phyloP scores from a whole-genome alignment of 345 rosid species.

The Acer negundo region DNA sequence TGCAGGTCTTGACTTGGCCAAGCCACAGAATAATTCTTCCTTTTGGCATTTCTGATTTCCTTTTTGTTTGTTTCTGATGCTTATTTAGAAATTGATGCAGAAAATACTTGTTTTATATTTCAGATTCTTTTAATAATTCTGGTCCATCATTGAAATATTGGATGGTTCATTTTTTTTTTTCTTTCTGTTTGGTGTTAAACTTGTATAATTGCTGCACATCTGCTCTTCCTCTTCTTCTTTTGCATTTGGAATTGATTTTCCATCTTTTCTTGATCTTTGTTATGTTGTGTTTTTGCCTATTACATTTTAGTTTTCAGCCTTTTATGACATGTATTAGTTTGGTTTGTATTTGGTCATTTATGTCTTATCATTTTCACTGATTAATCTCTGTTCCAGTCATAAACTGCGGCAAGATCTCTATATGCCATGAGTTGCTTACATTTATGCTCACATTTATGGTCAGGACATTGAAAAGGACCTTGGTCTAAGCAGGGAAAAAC shows the following conservation, averaged over 20 bases:
- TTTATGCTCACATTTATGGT: conserved; percentile 3
- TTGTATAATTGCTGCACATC: conserved; percentile 1
- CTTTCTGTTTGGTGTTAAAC: background rate
- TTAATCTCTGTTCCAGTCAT: background rate
- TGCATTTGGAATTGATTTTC: background rate
- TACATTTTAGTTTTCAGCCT: background rate
- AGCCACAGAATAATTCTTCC: background rate
- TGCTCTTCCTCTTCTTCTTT: background rate
- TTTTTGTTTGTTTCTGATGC: conserved; percentile 5
- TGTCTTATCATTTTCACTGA: background rate
- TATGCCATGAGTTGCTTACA: background rate
- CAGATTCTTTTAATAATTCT: background rate
- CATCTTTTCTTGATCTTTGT: background rate
- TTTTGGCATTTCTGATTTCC: conserved; percentile 4
- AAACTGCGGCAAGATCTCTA: background rate
- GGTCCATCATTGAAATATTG: background rate
- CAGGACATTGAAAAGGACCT: conserved; percentile 94
- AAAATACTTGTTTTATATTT: background rate
- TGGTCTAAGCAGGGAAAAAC: conserved; percentile 78
- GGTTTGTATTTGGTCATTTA: background rate
- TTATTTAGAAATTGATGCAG: background rate
- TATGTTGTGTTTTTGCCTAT: background rate
- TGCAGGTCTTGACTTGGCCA: conserved; percentile 59
- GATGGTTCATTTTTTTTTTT: background rate
- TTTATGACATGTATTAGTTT: background rate